phyloP scores from a whole-genome alignment of 2,329 filamentous ascomycete genomes.

The Penicillium aurantiogriseum region DNA sequence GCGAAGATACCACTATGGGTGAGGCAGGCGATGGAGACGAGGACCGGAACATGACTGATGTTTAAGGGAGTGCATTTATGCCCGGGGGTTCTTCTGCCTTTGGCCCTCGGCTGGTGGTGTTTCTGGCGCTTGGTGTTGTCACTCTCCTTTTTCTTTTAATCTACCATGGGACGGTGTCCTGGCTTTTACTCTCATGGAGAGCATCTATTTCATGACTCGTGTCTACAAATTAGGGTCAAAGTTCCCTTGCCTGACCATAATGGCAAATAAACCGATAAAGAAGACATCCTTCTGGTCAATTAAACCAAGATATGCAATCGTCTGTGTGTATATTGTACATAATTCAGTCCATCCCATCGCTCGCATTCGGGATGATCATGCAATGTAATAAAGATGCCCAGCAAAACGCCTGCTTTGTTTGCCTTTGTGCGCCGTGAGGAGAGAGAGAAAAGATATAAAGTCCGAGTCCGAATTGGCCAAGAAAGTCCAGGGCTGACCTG shows the following conservation, averaged over 20 bases:
- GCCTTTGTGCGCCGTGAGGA: conserved; percentile 23
- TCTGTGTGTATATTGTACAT: conserved; percentile 25
- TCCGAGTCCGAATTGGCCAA: background rate
- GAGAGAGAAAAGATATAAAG: conserved; percentile 14
- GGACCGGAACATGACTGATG: conserved; percentile 46
- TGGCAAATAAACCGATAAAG: conserved; percentile 1
- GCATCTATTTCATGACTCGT: background rate
- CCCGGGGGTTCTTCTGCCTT: conserved; percentile 1
- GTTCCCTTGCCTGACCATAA: background rate
- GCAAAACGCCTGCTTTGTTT: conserved; percentile 21
- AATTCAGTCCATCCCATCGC: conserved; percentile 18
- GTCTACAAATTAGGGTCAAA: background rate
- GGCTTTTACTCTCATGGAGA: background rate
- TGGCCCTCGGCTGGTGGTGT: conserved; percentile 14
- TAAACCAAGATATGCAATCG: conserved; percentile 15
- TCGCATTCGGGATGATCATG: conserved; percentile 18
- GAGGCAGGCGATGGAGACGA: conserved; percentile 38
- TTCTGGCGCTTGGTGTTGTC: conserved; percentile 20
- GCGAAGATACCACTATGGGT: conserved; percentile 42
- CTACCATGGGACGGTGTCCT: background rate
- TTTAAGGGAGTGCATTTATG: conserved; percentile 21
- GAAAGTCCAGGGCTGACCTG: background rate
- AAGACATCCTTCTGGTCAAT: conserved; percentile 11
- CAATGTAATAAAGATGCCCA: conserved; percentile 23
- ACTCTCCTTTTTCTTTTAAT: background rate